These are phyloP conservation scores for Aspergillus luchuensis DNA, from an alignment of 2,329 filamentous ascomycete genomes.

Conservation along the genomic window DNA sequence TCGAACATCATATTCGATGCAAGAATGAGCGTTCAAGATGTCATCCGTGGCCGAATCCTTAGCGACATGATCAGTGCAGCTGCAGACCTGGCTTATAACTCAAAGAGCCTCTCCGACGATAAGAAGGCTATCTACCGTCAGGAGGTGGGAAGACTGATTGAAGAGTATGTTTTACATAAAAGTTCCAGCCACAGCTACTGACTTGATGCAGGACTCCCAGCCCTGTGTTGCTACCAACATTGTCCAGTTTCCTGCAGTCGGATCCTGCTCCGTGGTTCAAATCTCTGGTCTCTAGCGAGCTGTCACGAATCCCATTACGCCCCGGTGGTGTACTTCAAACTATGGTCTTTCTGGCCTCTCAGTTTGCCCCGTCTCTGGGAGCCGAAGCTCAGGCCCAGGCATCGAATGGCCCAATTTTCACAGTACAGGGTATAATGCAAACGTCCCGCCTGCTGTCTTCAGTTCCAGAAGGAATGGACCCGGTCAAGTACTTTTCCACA, in stretches of 20 bases:
- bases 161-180: conserved; percentile 32
- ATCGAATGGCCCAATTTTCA: conserved; percentile 42
- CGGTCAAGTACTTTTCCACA: conserved; percentile 39
- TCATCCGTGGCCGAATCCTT: conserved; percentile 43
- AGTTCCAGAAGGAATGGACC: conserved; percentile 42
- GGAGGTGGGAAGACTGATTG: conserved; percentile 34
- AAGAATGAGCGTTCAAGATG: conserved; percentile 40
- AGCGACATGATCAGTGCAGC: conserved; percentile 45
- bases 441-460: conserved; percentile 46
- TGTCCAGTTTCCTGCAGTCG: conserved; percentile 42
- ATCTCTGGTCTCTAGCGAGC: conserved; percentile 35
- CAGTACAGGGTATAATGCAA: conserved; percentile 49
- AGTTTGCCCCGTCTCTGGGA: conserved; percentile 44
- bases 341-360: conserved; percentile 46
- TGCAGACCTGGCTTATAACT: conserved; percentile 44
- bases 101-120: conserved; percentile 21
- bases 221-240: conserved; percentile 35
- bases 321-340: conserved; percentile 45
- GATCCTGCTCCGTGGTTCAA: conserved; percentile 44
- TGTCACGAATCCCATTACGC: conserved; percentile 45
- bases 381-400: conserved; percentile 32
- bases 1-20: conserved; percentile 35
- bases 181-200: conserved; percentile 11
- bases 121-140: conserved; percentile 24
- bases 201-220: conserved; percentile 38